Percentiles rank a stretch among this genome's conserved stretches.
These are phyloP conservation scores for Arthrobotrys iridis DNA, from an alignment of 2,329 filamentous ascomycete genomes.

Conservation along the genomic window DNA sequence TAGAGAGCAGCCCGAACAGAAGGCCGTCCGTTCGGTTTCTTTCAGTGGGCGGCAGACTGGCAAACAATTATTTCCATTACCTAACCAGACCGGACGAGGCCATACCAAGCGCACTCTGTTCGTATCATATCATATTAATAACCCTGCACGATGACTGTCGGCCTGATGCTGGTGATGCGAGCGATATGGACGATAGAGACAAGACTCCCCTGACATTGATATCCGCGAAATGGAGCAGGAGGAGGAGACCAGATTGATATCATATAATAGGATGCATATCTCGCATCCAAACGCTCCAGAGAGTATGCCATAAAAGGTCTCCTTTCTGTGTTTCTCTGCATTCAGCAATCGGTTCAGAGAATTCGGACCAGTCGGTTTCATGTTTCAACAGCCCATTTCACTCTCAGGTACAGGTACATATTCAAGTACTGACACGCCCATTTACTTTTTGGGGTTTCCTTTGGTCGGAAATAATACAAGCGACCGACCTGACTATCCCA, in stretches of 20 bases:
- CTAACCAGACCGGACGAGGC: neutral
- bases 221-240: neutral
- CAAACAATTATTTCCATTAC: slow-evolving; percentile 14
- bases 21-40: neutral
- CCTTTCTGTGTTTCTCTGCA: slow-evolving; percentile 7
- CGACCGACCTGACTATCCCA: slow-evolving; percentile 23
- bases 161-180: neutral
- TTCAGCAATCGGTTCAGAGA: slow-evolving; percentile 3
- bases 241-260: neutral
- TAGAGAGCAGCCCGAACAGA: slow-evolving; percentile 9
- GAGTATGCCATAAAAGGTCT: neutral
- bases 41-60: no score
- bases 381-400: slow-evolving; percentile 32
- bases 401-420: slow-evolving; percentile 34
- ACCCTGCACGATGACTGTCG: no score
- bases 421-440: no score
- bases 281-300: slow-evolving; percentile 4
- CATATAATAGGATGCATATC: no score
- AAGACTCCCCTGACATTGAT: neutral
- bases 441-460: no score
- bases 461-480: neutral
- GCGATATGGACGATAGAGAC: neutral
- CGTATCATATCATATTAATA: no score
- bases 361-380: slow-evolving; percentile 29
- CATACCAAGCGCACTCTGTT: no score